Evolutionary conservation across 1,139 yeast genomes (phyloP).

Genomic region (Magnusiomyces ingens): DNA sequence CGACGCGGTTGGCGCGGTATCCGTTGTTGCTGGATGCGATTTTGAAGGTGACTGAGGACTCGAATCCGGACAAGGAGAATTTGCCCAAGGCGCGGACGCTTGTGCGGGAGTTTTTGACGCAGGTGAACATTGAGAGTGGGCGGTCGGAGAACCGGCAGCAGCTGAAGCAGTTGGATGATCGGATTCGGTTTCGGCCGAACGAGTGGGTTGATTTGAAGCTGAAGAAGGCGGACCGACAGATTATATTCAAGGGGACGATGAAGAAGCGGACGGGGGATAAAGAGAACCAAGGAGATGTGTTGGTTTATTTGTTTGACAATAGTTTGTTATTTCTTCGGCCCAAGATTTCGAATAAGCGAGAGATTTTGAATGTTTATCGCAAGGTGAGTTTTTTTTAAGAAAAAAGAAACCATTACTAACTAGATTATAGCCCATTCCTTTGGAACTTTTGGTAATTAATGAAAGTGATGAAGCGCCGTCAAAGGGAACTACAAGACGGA

Average conservation of each 20-base stretch:
- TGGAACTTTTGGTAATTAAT: conserved; percentile 71
- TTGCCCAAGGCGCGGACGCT: conserved; percentile 69
- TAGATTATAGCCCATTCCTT: conserved; percentile 65
- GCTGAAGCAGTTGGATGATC: conserved; percentile 77
- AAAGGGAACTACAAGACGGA: conserved; percentile 35
- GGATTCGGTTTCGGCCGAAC: conserved; percentile 65
- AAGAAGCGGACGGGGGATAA: conserved; percentile 73
- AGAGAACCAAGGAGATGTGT: conserved; percentile 64
- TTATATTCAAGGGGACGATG: conserved; percentile 70
- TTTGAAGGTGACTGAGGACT: conserved; percentile 70
- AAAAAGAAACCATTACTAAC: conserved; percentile 3
- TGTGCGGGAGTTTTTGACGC: conserved; percentile 65
- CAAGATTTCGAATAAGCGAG: conserved; percentile 82
- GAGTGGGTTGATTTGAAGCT: conserved; percentile 84
- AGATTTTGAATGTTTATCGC: conserved; percentile 84
- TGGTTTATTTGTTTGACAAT: conserved; percentile 80
- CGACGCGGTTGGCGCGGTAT: conserved; percentile 92
- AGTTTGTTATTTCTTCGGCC: conserved; percentile 79
- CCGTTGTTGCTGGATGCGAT: conserved; percentile 80
- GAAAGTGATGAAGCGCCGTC: conserved; percentile 74
- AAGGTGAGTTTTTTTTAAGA: conserved; percentile 21
- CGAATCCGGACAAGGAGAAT: conserved; percentile 65
- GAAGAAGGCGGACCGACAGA: conserved; percentile 71
- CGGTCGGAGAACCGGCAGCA: conserved; percentile 91
- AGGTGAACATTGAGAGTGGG: conserved; percentile 88